These are phyloP conservation scores for Allium sativum DNA, from an alignment of 106 monocot species.

Conservation along the genomic window DNA sequence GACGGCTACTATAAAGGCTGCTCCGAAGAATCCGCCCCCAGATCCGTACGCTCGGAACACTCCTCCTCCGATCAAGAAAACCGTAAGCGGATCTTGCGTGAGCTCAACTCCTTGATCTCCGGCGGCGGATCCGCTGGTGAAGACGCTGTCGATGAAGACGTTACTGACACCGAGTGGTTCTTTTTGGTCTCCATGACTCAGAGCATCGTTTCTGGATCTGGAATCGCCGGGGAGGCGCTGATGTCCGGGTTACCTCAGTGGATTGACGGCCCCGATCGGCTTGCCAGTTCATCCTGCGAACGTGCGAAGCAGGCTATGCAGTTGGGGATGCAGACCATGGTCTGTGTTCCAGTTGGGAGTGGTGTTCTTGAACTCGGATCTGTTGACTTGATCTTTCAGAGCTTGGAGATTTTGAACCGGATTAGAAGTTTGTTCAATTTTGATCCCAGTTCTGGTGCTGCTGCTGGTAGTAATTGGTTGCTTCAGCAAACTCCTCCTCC, in stretches of 20 bases:
- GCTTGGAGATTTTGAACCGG: conserved; percentile 13
- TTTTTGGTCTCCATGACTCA: conserved; percentile 58
- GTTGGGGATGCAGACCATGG: conserved; percentile 37
- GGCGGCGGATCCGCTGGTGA: conserved; percentile 12
- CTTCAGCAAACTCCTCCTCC: not conserved
- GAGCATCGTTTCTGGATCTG: conserved; percentile 25
- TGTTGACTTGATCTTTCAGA: conserved; percentile 23
- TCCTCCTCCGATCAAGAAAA: conserved; percentile 34
- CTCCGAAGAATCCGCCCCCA: conserved; percentile 8
- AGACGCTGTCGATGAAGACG: conserved; percentile 35
- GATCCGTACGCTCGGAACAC: not conserved
- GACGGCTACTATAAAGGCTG: conserved; percentile 58
- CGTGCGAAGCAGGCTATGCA: conserved; percentile 25
- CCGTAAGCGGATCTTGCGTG: conserved; percentile 31
- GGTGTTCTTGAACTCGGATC: conserved; percentile 52
- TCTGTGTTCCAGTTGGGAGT: conserved; percentile 24
- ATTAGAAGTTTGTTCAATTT: conserved; percentile 23
- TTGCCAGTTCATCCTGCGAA: conserved; percentile 20
- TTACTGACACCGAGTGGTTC: conserved; percentile 64
- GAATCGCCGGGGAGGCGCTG: conserved; percentile 33
- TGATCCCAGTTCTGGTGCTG: not conserved
- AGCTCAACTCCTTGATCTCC: conserved; percentile 35
- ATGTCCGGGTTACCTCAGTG: conserved; percentile 14
- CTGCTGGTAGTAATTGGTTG: conserved; percentile 8
- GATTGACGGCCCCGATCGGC: conserved; percentile 20